Percentiles rank a stretch among this genome's conserved stretches.
Conservation (phyloP, 2,329 filamentous ascomycete species). For the Bipolaris sorokiniana region DNA sequence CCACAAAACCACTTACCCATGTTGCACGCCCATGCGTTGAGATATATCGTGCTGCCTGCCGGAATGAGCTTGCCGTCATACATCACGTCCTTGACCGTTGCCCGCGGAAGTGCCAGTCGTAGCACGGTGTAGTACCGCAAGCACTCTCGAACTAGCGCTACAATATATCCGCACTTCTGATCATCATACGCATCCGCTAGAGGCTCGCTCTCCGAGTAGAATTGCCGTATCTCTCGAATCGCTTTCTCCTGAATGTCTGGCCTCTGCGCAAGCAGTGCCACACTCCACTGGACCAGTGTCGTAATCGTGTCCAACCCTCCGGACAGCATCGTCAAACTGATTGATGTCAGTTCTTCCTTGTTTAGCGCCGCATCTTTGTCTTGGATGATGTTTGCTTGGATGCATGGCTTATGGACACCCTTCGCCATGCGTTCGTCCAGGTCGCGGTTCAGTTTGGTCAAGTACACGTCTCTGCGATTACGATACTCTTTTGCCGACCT, state of each 20-base stretch:
- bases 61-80: constrained; percentile 66
- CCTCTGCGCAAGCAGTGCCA: constrained; percentile 64
- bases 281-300: constrained; percentile 69
- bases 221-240: constrained; percentile 60
- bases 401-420: constrained; percentile 67
- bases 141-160: constrained; percentile 68
- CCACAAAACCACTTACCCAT: constrained; percentile 63
- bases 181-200: constrained; percentile 68
- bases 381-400: constrained; percentile 69
- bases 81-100: constrained; percentile 64
- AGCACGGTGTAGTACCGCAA: constrained; percentile 68
- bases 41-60: constrained; percentile 67
- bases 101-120: constrained; percentile 66
- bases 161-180: constrained; percentile 67
- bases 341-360: constrained; percentile 67
- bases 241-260: constrained; percentile 69
- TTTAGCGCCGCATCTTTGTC: constrained; percentile 68
- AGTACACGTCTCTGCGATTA: constrained; percentile 64
- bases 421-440: constrained; percentile 67
- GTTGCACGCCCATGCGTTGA: constrained; percentile 73
- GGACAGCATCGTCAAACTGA: constrained; percentile 71
- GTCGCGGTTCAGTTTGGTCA: constrained; percentile 63
- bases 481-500: constrained; percentile 66
- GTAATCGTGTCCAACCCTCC: constrained; percentile 72
- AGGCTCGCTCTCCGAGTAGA: constrained; percentile 60